Evolutionary conservation across 805 yeast species (phyloP), one percentile per base, ranked within the genome.

Genomic region (Yueomyces sinensis): DNA sequence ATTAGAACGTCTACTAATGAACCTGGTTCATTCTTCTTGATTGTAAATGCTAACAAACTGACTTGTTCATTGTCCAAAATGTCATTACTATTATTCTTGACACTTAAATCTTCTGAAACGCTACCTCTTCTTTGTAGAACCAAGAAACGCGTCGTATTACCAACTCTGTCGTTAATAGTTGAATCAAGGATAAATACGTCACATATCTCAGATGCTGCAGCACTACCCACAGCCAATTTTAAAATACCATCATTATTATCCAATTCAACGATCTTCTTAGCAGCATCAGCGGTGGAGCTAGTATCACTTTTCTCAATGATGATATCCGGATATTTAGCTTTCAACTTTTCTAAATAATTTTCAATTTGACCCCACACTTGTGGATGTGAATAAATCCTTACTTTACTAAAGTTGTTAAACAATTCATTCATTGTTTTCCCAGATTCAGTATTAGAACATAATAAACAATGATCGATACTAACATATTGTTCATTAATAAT

Each of bases 331-430:
- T 61, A 54, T 31, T 48, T 50, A 13, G 51, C 36, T 29, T 49
- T 38, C 50, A 62, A 41, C 41, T 39, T 34, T 13, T 61, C 50
- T 29, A 81, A 51, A 61, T 82, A 91, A 17, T 61, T 53, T 3
- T 68, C 61, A 33, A 82, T 77, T 53, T 89, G 98, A 9, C 95
- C 93, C 98, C 98, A 89, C 0, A 87, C 98, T 55, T 89, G 98
- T 2, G 98, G 96, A 57, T 89, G 98, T 3, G 95, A 82, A 59
- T 82, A 82, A 15, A 89, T 68, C 23, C 65, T 70, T 34, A 86
- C 68, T 13, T 65, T 52, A 13, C 68, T 52, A 18, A 39, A 46
- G 13, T 37, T 33, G 1, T 29, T n/a, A 9, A 41, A 13, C 13
- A 22, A 22, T 14, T 31, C 23, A 4, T 33, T 20, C 13, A 32